These are phyloP conservation scores for Chaetomiaceae sp. DNA, from an alignment of 2,329 filamentous ascomycete genomes.

Conservation along the genomic window DNA sequence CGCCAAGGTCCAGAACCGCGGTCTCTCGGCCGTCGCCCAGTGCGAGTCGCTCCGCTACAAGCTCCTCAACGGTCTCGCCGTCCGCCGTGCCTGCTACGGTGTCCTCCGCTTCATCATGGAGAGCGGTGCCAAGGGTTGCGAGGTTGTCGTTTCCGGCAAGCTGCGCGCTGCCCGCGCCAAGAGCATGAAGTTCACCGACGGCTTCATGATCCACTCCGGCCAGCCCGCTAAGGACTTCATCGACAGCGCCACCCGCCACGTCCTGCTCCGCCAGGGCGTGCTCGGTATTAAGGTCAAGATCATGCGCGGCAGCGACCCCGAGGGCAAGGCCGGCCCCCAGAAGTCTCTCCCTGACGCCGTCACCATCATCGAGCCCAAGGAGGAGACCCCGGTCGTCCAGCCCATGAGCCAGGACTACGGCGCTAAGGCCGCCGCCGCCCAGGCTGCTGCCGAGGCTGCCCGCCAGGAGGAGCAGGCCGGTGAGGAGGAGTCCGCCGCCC, in stretches of 20 bases:
- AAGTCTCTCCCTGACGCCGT: slow-evolving; percentile 98
- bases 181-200: slow-evolving; percentile 99
- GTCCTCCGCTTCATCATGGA: slow-evolving; percentile 99
- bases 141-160: slow-evolving; percentile 99
- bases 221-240: slow-evolving; percentile 99
- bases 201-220: slow-evolving; percentile 99
- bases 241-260: slow-evolving; percentile 96
- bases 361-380: slow-evolving; percentile 99
- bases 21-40: slow-evolving; percentile 98
- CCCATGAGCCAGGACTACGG: slow-evolving; percentile 98
- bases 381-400: slow-evolving; percentile 92
- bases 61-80: slow-evolving; percentile 98
- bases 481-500: slow-evolving; percentile 50
- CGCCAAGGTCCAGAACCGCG: slow-evolving; percentile 99
- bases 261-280: slow-evolving; percentile 99
- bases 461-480: slow-evolving; percentile 49
- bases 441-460: slow-evolving; percentile 60
- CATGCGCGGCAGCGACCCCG: slow-evolving; percentile 98
- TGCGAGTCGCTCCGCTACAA: slow-evolving; percentile 99
- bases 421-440: slow-evolving; percentile 69
- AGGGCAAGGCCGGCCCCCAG: slow-evolving; percentile 96
- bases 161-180: slow-evolving; percentile 98
- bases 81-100: slow-evolving; percentile 99
- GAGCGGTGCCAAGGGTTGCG: slow-evolving; percentile 98
- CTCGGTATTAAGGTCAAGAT: slow-evolving; percentile 99